Conservation (phyloP, 306 rosid genomes). For the Ochetophila trinervis region DNA sequence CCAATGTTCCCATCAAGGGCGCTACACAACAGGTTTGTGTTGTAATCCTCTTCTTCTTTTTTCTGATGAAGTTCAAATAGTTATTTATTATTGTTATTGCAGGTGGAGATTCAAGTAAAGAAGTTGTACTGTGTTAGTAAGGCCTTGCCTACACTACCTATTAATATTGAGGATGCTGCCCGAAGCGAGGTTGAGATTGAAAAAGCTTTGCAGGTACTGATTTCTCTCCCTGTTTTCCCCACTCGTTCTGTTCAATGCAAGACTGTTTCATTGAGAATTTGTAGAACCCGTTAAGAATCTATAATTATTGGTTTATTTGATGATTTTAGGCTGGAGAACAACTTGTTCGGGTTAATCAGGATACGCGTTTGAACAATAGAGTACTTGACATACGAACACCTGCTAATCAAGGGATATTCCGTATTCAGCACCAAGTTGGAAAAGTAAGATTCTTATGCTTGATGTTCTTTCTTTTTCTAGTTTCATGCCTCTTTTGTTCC, state of each 20-base stretch:
- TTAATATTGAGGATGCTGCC: conserved; percentile 85
- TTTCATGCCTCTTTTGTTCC: not conserved
- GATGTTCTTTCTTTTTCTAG: not conserved
- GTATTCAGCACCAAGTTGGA: conserved; percentile 61
- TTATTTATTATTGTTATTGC: conserved; percentile 11
- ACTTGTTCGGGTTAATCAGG: conserved; percentile 86
- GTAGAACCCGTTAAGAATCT: not conserved
- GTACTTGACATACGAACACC: conserved; percentile 75
- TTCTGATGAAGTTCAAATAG: no score
- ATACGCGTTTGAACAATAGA: conserved; percentile 70
- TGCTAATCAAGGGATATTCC: conserved; percentile 80
- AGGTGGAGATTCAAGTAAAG: conserved; percentile 89
- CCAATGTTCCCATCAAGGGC: conserved; percentile 55
- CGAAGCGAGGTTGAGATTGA: conserved; percentile 78
- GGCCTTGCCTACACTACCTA: conserved; percentile 70
- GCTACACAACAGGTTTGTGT: conserved; percentile 70
- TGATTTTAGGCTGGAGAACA: conserved; percentile 70
- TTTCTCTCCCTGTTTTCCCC: not conserved
- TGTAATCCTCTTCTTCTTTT: no score
- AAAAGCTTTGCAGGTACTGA: conserved; percentile 57
- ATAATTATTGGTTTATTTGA: conserved; percentile 20
- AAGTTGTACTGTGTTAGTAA: conserved; percentile 60
- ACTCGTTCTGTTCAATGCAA: not conserved
- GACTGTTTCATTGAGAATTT: not conserved
- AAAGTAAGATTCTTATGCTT: conserved; percentile 33